Evolutionary conservation across 2,329 filamentous ascomycete genomes (phyloP).

Genomic region (Fusarium sp.): DNA sequence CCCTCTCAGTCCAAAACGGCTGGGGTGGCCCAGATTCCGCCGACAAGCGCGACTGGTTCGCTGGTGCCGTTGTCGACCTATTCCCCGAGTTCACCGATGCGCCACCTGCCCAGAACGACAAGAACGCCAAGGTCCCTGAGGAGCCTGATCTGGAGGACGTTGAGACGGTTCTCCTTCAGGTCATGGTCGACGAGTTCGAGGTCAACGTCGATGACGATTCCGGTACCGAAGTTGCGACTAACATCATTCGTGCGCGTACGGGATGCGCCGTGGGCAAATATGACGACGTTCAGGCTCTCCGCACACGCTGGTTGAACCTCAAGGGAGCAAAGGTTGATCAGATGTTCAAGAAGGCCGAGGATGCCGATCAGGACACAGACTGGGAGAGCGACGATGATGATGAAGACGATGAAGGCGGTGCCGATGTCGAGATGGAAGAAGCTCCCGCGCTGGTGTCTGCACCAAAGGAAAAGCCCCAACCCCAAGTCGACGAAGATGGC

Average conservation of each 20-base stretch:
- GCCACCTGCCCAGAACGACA: conserved; percentile 29
- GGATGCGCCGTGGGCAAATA: conserved; percentile 75
- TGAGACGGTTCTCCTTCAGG: conserved; percentile 85
- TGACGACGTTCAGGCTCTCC: conserved; percentile 72
- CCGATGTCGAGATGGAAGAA: conserved; percentile 76
- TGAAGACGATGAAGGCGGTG: conserved; percentile 66
- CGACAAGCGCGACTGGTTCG: conserved; percentile 98
- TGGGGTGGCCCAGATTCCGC: conserved; percentile 87
- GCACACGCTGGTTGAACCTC: conserved; percentile 70
- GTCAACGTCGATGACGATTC: conserved; percentile 92
- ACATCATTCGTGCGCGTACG: conserved; percentile 76
- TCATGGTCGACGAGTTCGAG: conserved; percentile 97
- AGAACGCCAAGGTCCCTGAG: conserved; percentile 47
- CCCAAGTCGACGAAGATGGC: conserved; percentile 83
- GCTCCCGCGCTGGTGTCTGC: conserved; percentile 70
- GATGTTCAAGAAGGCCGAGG: conserved; percentile 66
- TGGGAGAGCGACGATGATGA: conserved; percentile 72
- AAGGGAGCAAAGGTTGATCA: conserved; percentile 68
- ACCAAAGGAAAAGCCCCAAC: conserved; percentile 72
- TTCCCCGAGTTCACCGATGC: conserved; percentile 73
- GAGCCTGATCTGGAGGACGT: conserved; percentile 81
- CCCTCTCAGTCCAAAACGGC: conserved; percentile 84
- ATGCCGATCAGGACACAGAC: conserved; percentile 68
- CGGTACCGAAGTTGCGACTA: conserved; percentile 76
- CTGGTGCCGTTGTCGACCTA: conserved; percentile 85